These are phyloP conservation scores for Phytophthora megakarya DNA, from an alignment of 352 stramenopile genomes.

Conservation along the genomic window DNA sequence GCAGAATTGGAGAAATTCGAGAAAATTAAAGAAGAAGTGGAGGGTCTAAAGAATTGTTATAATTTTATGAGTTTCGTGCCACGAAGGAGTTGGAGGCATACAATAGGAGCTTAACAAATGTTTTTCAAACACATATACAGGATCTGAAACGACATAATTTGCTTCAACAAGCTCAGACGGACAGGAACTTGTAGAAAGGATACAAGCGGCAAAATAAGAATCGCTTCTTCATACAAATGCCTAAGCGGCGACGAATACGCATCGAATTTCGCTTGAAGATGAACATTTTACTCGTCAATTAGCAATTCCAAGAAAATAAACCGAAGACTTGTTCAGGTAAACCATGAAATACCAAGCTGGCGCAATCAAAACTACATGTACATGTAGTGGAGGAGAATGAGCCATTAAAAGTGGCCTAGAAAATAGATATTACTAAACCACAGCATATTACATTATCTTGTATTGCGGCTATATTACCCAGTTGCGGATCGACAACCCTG, in stretches of 20 bases:
- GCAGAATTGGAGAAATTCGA: slow-evolving; percentile 50
- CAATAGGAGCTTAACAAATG: slow-evolving; percentile 38
- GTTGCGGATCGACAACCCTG: too few species aligned
- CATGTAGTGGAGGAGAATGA: too few species aligned
- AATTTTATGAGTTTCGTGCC: slow-evolving; percentile 58
- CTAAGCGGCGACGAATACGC: slow-evolving; percentile 70
- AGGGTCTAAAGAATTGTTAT: slow-evolving; percentile 42
- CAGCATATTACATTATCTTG: too few species aligned
- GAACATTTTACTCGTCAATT: slow-evolving; percentile 78
- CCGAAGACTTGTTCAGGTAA: too few species aligned
- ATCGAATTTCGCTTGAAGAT: slow-evolving; percentile 84
- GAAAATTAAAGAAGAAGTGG: slow-evolving; percentile 21
- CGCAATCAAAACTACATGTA: too few species aligned
- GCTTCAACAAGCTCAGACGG: slow-evolving; percentile 65
- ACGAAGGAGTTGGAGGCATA: slow-evolving; percentile 61
- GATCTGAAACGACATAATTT: slow-evolving; percentile 67
- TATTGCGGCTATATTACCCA: too few species aligned
- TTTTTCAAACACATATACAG: slow-evolving; percentile 41
- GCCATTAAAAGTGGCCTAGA: too few species aligned
- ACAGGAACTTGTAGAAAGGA: slow-evolving; percentile 70
- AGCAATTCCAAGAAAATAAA: slow-evolving; percentile 72
- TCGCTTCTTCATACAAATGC: slow-evolving; percentile 63
- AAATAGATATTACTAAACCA: too few species aligned
- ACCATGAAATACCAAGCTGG: too few species aligned
- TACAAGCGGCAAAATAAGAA: slow-evolving; percentile 59